Percentiles rank a stretch among this genome's conserved stretches.
Conservation (phyloP, 2,329 filamentous ascomycete genomes). For the Aspergillus puulaauensis region DNA sequence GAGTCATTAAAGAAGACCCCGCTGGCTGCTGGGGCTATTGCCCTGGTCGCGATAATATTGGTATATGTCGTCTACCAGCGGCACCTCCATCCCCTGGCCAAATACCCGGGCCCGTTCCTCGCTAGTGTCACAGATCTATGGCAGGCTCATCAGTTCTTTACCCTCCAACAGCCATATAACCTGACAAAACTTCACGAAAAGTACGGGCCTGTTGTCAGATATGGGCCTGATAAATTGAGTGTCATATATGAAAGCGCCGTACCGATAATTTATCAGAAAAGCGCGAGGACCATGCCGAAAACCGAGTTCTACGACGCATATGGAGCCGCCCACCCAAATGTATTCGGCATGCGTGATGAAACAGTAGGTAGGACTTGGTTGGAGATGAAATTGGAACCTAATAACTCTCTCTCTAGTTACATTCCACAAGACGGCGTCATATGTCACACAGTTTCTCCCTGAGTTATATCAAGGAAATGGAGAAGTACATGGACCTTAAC, state of each 20-base stretch:
- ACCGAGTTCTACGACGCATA: not conserved
- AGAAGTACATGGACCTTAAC: constrained; percentile 32
- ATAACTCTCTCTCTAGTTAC: not conserved
- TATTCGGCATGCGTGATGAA: not conserved
- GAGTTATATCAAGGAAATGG: constrained; percentile 37
- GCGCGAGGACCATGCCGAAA: not conserved
- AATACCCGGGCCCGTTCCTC: constrained; percentile 2
- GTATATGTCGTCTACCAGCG: not conserved
- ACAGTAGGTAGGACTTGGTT: not conserved
- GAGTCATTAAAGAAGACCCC: not conserved
- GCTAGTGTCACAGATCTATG: not conserved
- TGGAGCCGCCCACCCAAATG: not conserved
- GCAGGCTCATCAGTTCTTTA: not conserved
- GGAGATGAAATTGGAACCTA: no score
- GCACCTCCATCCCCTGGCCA: not conserved
- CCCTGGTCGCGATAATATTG: not conserved
- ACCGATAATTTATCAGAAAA: not conserved
- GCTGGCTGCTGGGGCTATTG: not conserved
- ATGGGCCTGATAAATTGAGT: not conserved
- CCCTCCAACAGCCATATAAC: not conserved
- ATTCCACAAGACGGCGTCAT: not conserved
- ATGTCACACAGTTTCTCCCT: constrained; percentile 33
- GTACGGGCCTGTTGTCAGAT: not conserved
- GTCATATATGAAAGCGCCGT: not conserved
- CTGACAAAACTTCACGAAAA: not conserved